Conservation (phyloP, 2,329 filamentous ascomycete genomes). For the Blastomyces gilchristii region DNA sequence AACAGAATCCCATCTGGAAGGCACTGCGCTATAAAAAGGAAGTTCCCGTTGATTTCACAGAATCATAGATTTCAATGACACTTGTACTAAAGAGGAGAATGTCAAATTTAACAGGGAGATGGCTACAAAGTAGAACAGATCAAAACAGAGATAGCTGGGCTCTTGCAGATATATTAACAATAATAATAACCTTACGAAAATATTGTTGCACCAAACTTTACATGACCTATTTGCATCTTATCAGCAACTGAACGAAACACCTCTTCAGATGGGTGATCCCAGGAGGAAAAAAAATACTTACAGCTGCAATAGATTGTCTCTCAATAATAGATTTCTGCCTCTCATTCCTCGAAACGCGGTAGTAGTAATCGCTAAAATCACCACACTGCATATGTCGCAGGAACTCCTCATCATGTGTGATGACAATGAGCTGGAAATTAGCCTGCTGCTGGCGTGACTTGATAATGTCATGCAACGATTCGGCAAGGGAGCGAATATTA, state of each 20-base stretch:
- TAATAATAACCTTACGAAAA: background rate
- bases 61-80: background rate
- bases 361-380: constrained; percentile 89
- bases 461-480: constrained; percentile 80
- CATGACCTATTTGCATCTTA: background rate
- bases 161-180: background rate
- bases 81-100: background rate
- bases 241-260: background rate
- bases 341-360: constrained; percentile 70
- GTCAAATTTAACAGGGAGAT: background rate
- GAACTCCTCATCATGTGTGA: constrained; percentile 98
- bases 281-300: constrained; percentile 20
- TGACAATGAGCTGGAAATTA: constrained; percentile 97
- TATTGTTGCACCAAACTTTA: background rate
- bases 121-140: background rate
- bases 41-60: background rate
- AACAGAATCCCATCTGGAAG: background rate
- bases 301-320: constrained; percentile 46
- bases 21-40: background rate
- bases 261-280: background rate
- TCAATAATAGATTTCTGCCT: constrained; percentile 82
- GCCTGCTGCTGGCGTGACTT: constrained; percentile 68
- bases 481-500: constrained; percentile 83
- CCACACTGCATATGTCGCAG: constrained; percentile 83
- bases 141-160: background rate